Evolutionary conservation across 345 rosid genomes (phyloP).

Genomic region (Litchi chinensis): DNA sequence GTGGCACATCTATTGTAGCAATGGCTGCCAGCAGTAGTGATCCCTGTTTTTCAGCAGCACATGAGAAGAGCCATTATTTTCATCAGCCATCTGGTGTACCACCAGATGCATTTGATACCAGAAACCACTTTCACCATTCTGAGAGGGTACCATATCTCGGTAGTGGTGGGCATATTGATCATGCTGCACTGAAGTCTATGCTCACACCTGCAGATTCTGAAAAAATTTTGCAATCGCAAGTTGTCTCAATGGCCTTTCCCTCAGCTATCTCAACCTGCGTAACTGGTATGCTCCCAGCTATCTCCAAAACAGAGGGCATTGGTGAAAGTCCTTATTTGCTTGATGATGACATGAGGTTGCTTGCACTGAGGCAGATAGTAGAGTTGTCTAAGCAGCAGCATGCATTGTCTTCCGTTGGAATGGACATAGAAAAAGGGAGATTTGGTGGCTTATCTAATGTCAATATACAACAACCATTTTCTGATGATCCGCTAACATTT

Average conservation of each 20-base stretch:
- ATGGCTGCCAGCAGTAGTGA: conserved; percentile 17
- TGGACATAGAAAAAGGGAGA: conserved; percentile 29
- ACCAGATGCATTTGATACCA: conserved; percentile 27
- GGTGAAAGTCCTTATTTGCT: conserved; percentile 27
- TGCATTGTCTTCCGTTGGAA: conserved; percentile 32
- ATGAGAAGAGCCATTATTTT: conserved; percentile 18
- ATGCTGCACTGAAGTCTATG: conserved; percentile 19
- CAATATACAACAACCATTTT: conserved; percentile 23
- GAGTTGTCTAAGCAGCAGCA: conserved; percentile 47
- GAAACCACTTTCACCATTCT: conserved; percentile 21
- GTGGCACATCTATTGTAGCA: conserved; percentile 17
- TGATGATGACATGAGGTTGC: conserved; percentile 48
- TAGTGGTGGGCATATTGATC: conserved; percentile 26
- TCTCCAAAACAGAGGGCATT: conserved; percentile 23
- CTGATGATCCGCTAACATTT: conserved; percentile 26
- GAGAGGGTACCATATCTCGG: conserved; percentile 29
- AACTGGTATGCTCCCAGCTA: conserved; percentile 25
- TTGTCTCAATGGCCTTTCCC: conserved; percentile 24
- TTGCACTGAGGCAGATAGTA: conserved; percentile 44
- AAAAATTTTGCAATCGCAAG: conserved; percentile 27
- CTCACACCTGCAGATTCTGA: conserved; percentile 19
- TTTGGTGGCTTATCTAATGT: conserved; percentile 23
- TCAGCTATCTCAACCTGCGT: conserved; percentile 24
- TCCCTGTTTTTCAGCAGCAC: conserved; percentile 26
- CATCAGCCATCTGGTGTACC: conserved; percentile 20